Base-by-base conservation (phyloP, 306 rosid genomes). In the Cicer yamashitae region DNA sequence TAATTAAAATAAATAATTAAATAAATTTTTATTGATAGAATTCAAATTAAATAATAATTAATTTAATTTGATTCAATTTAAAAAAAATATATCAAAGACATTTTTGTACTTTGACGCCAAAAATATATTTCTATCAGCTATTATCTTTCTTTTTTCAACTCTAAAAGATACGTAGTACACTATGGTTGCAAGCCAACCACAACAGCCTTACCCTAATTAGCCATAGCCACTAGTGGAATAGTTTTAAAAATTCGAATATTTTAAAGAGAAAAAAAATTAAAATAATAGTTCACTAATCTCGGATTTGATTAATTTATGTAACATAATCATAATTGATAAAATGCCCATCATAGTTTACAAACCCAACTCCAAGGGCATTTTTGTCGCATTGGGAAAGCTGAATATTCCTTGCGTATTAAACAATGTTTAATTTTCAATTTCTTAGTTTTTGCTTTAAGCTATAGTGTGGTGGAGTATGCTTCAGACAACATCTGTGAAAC, bases 351-450 rank as follows among this genome's bases (percentile, higher is more conserved):
- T 71, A 86, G 70, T 82, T 76, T 59, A 67, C 37, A 66, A 64
- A 69, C 69, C 78, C 73, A 76, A 86, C 65, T 77, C 85, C 86
- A 70, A 73, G 74, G 88, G 94, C 83, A 94, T 88, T 88, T 85
- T 94, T 94, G 97, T 91, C 93, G 94, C 96, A 83, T 90, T 86
- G 90, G 96, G 82, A 86, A 88, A 74, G 82, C 88, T 89, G 88
- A 93, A 87, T 91, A 89, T 91, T 88, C 93, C 78, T 77, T 22
- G 10, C 18, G 52, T 20, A 40, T 41, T 79, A 60, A 34, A 74
- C 57, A 44, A 34, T 44, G 6, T 53, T 70, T 39, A 18, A 6
- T 58, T 72, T 59, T 58, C 1, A 40, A 72, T 25, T 60, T 77
- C 1, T 65, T 17, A 66, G 74, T 72, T 46, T 73, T 48, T 77